These are phyloP conservation scores for Dictyostelium brefeldianum DNA, from an alignment of 78 protist genomes.

Conservation along the genomic window DNA sequence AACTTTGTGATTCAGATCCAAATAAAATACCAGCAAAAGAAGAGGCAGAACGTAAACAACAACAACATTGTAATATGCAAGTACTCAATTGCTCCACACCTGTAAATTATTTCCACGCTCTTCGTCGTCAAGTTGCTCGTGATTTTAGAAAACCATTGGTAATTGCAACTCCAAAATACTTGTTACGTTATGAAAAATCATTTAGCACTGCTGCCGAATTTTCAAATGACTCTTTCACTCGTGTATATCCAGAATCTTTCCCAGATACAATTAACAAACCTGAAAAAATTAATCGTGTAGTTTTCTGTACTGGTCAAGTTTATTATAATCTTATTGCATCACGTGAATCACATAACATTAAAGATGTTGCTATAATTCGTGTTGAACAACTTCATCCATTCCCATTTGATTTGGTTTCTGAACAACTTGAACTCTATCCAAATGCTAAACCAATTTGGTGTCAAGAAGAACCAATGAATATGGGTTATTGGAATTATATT, in stretches of 20 bases:
- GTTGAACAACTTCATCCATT: slow-evolving; percentile 97
- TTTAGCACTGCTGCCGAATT: slow-evolving; percentile 72
- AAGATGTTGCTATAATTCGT: slow-evolving; percentile 92
- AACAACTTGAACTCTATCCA: slow-evolving; percentile 66
- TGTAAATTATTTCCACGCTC: slow-evolving; percentile 98
- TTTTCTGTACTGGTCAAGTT: slow-evolving; percentile 95
- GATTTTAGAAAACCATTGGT: slow-evolving; percentile 98
- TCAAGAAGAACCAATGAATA: slow-evolving; percentile 96
- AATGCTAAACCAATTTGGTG: slow-evolving; percentile 90
- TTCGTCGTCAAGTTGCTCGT: slow-evolving; percentile 96
- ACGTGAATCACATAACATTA: slow-evolving; percentile 60
- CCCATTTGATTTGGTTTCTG: slow-evolving; percentile 93
- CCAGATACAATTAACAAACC: slow-evolving; percentile 58
- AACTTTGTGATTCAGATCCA: slow-evolving; percentile 81
- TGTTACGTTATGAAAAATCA: slow-evolving; percentile 83
- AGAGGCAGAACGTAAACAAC: slow-evolving; percentile 60
- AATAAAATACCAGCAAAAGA: slow-evolving; percentile 40
- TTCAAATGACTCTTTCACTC: slow-evolving; percentile 54
- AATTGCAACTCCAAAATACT: slow-evolving; percentile 92
- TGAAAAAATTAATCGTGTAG: slow-evolving; percentile 86
- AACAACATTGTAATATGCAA: slow-evolving; percentile 83
- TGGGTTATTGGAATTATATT: slow-evolving; percentile 90
- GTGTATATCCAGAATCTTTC: slow-evolving; percentile 70
- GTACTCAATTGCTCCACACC: slow-evolving; percentile 95
- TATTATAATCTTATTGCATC: slow-evolving; percentile 84